Conservation (phyloP, 768 basidiomycete genomes). For the Mycena rebaudengoi region DNA sequence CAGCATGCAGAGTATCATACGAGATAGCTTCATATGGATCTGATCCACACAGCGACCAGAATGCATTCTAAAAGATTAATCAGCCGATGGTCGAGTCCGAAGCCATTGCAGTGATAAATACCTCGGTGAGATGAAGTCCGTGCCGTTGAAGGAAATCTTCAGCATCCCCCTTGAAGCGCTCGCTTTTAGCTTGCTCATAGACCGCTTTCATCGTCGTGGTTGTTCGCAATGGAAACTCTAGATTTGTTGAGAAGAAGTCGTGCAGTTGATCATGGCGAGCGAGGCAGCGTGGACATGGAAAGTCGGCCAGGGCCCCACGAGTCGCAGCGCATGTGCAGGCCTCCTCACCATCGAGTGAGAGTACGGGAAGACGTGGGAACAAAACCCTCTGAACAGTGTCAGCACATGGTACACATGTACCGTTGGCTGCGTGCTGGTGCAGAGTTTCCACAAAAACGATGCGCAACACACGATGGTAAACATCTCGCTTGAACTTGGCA, state of each 20-base stretch:
- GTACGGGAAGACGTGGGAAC: constrained; percentile 2
- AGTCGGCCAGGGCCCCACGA: neutral
- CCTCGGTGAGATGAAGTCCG: constrained; percentile 21
- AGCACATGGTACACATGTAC: constrained; percentile 5
- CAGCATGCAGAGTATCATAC: constrained; percentile 15
- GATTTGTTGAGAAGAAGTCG: neutral
- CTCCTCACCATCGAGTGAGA: constrained; percentile 15
- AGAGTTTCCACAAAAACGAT: constrained; percentile 6
- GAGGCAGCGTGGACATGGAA: constrained; percentile 17
- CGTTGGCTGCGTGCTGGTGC: neutral
- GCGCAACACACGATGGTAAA: constrained; percentile 13
- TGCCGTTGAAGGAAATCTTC: constrained; percentile 11
- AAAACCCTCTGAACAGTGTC: constrained; percentile 5
- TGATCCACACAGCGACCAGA: constrained; percentile 2
- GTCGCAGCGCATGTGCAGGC: constrained; percentile 10
- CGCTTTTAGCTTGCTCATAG: neutral
- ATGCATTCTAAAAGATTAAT: constrained; percentile 9
- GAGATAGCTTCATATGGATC: constrained; percentile 8
- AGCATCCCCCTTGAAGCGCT: neutral
- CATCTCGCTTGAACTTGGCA: constrained; percentile 6
- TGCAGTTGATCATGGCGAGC: constrained; percentile 10
- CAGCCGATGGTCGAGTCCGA: no score
- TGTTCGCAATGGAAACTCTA: neutral
- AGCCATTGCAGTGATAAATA: neutral
- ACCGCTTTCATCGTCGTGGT: constrained; percentile 6